Conservation (phyloP, 768 basidiomycete genomes). For the Tricholoma saponaceum region DNA sequence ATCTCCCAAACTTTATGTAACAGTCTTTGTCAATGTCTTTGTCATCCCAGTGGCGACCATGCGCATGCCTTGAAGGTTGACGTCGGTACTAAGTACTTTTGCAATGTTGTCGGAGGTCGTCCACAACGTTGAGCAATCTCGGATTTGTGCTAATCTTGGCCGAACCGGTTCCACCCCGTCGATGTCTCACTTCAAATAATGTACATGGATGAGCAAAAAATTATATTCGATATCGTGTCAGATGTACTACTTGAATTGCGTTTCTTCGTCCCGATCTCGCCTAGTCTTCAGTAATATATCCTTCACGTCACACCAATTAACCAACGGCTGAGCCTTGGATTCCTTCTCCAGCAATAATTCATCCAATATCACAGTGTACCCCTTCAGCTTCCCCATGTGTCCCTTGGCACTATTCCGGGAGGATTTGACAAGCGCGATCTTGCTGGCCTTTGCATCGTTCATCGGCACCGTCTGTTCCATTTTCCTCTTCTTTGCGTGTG, state of each 20-base stretch:
- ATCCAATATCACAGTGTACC: slow-evolving; percentile 1
- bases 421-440: neutral
- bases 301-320: slow-evolving; percentile 11
- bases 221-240: too few species aligned
- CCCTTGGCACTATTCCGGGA: neutral
- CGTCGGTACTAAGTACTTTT: too few species aligned
- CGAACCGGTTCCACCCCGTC: too few species aligned
- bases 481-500: slow-evolving; percentile 4
- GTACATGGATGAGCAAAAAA: too few species aligned
- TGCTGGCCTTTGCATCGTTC: neutral
- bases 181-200: neutral
- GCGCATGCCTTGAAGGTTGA: too few species aligned
- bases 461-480: neutral
- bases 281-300: slow-evolving; percentile 6
- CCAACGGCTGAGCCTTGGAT: slow-evolving; percentile 1
- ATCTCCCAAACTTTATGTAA: slow-evolving; percentile 27
- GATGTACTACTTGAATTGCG: neutral
- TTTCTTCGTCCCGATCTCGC: neutral
- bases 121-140: too few species aligned
- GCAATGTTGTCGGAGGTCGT: too few species aligned
- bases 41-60: slow-evolving; percentile 27
- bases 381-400: neutral
- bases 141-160: too few species aligned
- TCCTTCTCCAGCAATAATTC: neutral
- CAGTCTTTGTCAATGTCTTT: slow-evolving; percentile 37